Conservation (phyloP, 2,329 filamentous ascomycete species). For the Fusarium tupiense region DNA sequence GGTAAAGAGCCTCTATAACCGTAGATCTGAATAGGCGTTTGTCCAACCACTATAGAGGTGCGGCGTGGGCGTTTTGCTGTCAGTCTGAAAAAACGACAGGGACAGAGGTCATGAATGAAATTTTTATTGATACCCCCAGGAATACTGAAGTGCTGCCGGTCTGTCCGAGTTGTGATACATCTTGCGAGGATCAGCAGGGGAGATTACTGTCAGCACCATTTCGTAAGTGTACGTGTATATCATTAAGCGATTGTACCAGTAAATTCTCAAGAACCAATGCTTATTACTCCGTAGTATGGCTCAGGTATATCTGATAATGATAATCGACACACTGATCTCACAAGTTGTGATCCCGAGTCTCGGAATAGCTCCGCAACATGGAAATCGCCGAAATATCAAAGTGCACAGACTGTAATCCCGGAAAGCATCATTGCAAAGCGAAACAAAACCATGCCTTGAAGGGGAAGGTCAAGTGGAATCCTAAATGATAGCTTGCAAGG, state of each 20-base stretch:
- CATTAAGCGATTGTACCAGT: background rate
- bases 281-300: background rate
- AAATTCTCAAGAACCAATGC: background rate
- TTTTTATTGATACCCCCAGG: conserved; percentile 34
- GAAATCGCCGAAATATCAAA: conserved; percentile 8
- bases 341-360: background rate
- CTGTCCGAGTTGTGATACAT: conserved; percentile 15
- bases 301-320: background rate
- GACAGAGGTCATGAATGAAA: conserved; percentile 40
- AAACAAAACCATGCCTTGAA: background rate
- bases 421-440: conserved; percentile 8
- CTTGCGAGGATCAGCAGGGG: background rate
- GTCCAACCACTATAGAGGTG: conserved; percentile 42
- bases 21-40: conserved; percentile 46
- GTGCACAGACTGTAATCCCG: conserved; percentile 7
- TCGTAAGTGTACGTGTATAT: background rate
- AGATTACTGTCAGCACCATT: background rate
- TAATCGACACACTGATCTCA: background rate
- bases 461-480: conserved; percentile 2
- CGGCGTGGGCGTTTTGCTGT: conserved; percentile 41
- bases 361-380: background rate
- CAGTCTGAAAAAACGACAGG: conserved; percentile 20
- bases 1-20: conserved; percentile 36
- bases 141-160: conserved; percentile 40
- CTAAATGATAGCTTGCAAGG: background rate